These are phyloP conservation scores for Alnus rubra DNA, from an alignment of 306 rosid genomes.

Conservation along the genomic window DNA sequence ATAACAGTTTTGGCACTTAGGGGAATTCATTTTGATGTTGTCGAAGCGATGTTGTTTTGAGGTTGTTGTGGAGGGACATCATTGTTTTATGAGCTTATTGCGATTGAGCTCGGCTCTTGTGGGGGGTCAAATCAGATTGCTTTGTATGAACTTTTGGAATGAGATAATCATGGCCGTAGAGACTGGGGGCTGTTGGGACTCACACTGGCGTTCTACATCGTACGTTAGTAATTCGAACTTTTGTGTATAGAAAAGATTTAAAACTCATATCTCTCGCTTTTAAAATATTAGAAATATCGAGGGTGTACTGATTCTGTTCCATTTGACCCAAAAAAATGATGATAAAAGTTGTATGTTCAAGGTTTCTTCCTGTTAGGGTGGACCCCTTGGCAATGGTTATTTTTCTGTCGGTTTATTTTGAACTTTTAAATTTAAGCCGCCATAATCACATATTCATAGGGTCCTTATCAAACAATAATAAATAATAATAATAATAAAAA, in stretches of 20 bases:
- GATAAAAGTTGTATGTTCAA: too few species aligned
- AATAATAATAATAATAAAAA: too few species aligned
- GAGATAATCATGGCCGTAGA: not conserved
- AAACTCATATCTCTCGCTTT: too few species aligned
- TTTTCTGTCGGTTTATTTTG: not conserved
- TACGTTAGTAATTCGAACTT: too few species aligned
- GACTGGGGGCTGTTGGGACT: too few species aligned
- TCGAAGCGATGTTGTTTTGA: not conserved
- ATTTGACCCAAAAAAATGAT: too few species aligned
- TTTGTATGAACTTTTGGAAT: slow-evolving; percentile 8
- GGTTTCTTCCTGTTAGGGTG: not conserved
- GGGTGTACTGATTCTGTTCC: too few species aligned
- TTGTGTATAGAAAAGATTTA: too few species aligned
- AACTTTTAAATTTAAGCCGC: slow-evolving; percentile 14
- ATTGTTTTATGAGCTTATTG: not conserved
- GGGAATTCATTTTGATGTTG: not conserved
- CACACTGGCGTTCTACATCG: too few species aligned
- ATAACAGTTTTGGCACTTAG: slow-evolving; percentile 39
- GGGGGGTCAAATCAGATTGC: not conserved
- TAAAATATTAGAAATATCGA: too few species aligned
- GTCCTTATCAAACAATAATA: too few species aligned
- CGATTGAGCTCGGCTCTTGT: not conserved
- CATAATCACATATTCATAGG: not conserved
- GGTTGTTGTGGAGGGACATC: too few species aligned
- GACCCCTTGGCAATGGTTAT: slow-evolving; percentile 1